These are phyloP conservation scores for Aspergillus sp. DNA, from an alignment of 2,329 filamentous ascomycete genomes.

Conservation along the genomic window DNA sequence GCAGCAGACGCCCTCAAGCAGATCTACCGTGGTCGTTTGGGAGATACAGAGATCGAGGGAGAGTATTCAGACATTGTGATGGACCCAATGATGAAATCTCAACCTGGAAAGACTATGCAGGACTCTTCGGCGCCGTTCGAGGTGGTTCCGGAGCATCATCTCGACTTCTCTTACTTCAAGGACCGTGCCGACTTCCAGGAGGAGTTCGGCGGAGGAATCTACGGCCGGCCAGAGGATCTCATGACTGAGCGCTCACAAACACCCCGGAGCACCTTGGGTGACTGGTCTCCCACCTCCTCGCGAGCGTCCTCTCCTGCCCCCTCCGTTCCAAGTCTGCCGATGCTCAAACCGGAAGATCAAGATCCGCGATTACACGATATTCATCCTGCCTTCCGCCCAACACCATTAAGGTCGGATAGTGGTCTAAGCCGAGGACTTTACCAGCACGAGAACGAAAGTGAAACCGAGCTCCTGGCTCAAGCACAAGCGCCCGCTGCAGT, in stretches of 20 bases:
- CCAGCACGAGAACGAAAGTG: conserved; percentile 39
- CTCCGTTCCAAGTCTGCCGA: conserved; percentile 33
- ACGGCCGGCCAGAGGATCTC: conserved; percentile 46
- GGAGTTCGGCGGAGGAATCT: conserved; percentile 74
- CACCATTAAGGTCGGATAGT: conserved; percentile 27
- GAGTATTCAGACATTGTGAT: conserved; percentile 74
- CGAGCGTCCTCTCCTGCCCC: conserved; percentile 42
- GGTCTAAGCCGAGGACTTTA: conserved; percentile 30
- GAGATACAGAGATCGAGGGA: conserved; percentile 43
- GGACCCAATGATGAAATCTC: conserved; percentile 68
- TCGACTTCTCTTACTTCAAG: conserved; percentile 92
- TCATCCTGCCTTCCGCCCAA: conserved; percentile 39
- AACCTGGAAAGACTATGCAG: conserved; percentile 54
- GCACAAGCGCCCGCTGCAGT: conserved; percentile 31
- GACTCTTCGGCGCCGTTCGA: conserved; percentile 71
- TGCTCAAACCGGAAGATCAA: conserved; percentile 26
- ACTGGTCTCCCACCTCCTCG: conserved; percentile 41
- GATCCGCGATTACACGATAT: conserved; percentile 24
- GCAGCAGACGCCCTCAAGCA: conserved; percentile 83
- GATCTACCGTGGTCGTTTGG: conserved; percentile 78
- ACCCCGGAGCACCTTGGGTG: conserved; percentile 37
- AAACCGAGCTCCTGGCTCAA: conserved; percentile 37
- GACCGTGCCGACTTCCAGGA: conserved; percentile 84
- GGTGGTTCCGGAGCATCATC: conserved; percentile 78
- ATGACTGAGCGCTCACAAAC: conserved; percentile 47